phyloP scores from a whole-genome alignment of 2,329 filamentous ascomycete species.

The Camillea tinctor region DNA sequence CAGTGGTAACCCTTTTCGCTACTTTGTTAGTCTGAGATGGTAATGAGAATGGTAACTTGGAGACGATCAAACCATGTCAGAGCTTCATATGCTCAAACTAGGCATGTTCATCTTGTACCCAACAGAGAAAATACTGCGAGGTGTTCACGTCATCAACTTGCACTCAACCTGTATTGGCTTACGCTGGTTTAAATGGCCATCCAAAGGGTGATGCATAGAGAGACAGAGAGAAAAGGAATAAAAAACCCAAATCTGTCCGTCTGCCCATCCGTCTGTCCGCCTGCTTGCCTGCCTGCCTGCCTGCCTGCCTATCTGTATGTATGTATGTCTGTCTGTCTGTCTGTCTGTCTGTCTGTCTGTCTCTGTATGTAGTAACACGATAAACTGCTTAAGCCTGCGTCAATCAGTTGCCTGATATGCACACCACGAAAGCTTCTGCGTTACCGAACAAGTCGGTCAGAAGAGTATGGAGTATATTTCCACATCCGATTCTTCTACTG shows the following conservation, averaged over 20 bases:
- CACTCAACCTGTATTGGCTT: background rate
- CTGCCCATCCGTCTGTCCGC: no score
- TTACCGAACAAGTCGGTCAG: background rate
- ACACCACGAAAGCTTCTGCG: background rate
- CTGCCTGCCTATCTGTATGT: background rate
- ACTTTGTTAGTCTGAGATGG: background rate
- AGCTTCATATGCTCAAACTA: constrained; percentile 11
- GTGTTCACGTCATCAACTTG: background rate
- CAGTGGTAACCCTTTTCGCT: background rate
- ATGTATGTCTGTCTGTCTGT: no score
- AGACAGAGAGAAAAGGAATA: background rate
- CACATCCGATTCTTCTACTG: background rate
- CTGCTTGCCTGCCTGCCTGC: no score
- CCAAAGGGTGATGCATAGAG: no score
- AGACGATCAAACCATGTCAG: constrained; percentile 22
- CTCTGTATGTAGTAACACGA: background rate
- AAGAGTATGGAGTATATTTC: background rate
- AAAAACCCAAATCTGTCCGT: background rate
- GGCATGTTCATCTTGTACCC: background rate
- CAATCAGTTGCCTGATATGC: background rate
- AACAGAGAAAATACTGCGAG: background rate
- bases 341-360: no score
- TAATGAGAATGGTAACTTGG: constrained; percentile 3
- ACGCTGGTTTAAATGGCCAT: background rate
- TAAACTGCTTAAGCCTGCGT: background rate